These are phyloP conservation scores for Platismatia glauca DNA, from an alignment of 495 filamentous ascomycete species.

Conservation along the genomic window DNA sequence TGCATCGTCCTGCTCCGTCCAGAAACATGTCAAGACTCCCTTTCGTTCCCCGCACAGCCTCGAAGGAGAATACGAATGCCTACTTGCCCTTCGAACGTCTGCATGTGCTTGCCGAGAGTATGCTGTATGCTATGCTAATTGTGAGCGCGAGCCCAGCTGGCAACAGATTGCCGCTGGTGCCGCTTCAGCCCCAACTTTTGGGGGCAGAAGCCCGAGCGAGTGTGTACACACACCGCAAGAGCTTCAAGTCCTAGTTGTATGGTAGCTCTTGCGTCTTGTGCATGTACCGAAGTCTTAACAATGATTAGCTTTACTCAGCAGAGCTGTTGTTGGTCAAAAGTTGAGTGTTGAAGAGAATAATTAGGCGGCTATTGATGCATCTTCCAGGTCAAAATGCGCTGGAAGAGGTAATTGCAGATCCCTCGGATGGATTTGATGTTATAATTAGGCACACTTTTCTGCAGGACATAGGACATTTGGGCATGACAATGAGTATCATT, in stretches of 20 bases:
- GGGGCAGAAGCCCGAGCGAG: slow-evolving; percentile 1
- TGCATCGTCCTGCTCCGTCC: slow-evolving; percentile 14
- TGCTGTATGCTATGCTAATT: not conserved
- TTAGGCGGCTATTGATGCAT: slow-evolving; percentile 6
- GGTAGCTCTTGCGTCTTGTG: not conserved
- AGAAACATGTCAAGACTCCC: not conserved
- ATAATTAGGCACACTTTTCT: too few relatives aligned
- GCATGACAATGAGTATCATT: too few relatives aligned
- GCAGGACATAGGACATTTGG: too few relatives aligned
- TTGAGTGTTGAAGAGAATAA: not conserved
- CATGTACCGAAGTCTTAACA: slow-evolving; percentile 3
- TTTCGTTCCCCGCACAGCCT: not conserved
- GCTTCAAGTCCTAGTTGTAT: not conserved
- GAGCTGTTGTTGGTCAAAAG: not conserved
- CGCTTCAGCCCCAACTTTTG: slow-evolving; percentile 6
- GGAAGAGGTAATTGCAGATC: not conserved
- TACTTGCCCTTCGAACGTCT: not conserved
- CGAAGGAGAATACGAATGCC: not conserved
- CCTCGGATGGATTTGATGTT: too few relatives aligned
- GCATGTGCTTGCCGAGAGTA: not conserved
- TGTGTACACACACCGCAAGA: not conserved
- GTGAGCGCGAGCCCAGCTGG: not conserved
- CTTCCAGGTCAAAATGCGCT: not conserved
- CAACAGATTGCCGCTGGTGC: slow-evolving; percentile 3
- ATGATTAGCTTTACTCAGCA: slow-evolving; percentile 7